phyloP scores from a whole-genome alignment of 2,329 filamentous ascomycete species.

The Xylariales sp. region DNA sequence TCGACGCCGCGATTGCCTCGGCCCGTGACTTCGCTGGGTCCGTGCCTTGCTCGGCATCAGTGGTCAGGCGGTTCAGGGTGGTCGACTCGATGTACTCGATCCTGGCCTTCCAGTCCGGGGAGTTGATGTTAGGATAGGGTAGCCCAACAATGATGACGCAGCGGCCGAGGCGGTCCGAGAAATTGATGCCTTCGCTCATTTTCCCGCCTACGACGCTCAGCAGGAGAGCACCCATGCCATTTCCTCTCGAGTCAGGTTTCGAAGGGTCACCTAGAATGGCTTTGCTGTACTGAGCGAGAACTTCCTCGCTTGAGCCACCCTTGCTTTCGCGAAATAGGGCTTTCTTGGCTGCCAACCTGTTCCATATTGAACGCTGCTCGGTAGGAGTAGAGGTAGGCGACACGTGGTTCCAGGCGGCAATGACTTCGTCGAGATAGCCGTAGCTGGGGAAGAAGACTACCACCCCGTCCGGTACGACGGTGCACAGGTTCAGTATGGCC shows the following conservation, averaged over 20 bases:
- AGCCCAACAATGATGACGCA: constrained; percentile 89
- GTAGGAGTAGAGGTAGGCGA: constrained; percentile 1
- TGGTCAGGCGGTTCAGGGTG: constrained; percentile 33
- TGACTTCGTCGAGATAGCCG: constrained; percentile 75
- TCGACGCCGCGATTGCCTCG: constrained; percentile 35
- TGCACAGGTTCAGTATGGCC: constrained; percentile 66
- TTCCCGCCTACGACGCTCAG: constrained; percentile 91
- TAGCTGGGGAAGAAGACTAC: constrained; percentile 97
- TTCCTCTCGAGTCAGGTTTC: neutral
- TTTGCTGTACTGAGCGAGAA: constrained; percentile 67
- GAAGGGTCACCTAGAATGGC: constrained; percentile 53
- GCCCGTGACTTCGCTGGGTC: constrained; percentile 13
- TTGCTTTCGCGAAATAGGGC: constrained; percentile 56
- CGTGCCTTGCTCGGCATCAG: constrained; percentile 11
- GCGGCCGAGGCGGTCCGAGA: constrained; percentile 83
- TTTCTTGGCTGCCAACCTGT: constrained; percentile 54
- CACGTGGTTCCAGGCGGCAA: constrained; percentile 53
- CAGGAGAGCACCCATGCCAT: constrained; percentile 64
- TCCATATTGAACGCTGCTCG: constrained; percentile 45
- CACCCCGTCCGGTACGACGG: constrained; percentile 77
- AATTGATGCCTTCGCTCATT: constrained; percentile 97
- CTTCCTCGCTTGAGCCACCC: constrained; percentile 57
- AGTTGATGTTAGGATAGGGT: constrained; percentile 86
- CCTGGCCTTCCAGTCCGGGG: constrained; percentile 89
- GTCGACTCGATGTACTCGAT: constrained; percentile 77